A percentile compares a stretch with the other conserved stretches of the same genome.
Evolutionary conservation across 192 early-diverging fungal genomes (phyloP).

Genomic region (Coemansia sp.): DNA sequence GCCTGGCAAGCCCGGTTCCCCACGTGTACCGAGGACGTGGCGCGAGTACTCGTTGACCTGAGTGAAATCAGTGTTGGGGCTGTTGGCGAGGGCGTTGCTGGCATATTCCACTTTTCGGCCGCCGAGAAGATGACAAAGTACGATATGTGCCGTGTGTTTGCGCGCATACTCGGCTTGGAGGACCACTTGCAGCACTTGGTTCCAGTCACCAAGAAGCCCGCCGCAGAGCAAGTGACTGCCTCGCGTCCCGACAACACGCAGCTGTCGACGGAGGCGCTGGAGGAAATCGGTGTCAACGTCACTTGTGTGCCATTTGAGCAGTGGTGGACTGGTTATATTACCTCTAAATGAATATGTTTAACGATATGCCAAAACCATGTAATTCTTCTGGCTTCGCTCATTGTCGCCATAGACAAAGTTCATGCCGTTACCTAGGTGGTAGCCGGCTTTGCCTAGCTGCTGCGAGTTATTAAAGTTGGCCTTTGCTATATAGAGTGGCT

Average conservation of each 20-base stretch:
- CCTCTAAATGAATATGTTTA: not conserved
- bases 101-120: conserved; percentile 38
- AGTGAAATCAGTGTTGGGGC: conserved; percentile 33
- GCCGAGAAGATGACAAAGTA: conserved; percentile 48
- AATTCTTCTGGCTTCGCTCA: conserved; percentile 21
- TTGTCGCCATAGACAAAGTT: conserved; percentile 24
- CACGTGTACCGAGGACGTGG: conserved; percentile 78
- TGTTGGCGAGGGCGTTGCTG: conserved; percentile 9
- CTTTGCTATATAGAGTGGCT: conserved; percentile 40
- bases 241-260: conserved; percentile 36
- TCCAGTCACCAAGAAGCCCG: conserved; percentile 15
- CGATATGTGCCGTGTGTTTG: conserved; percentile 38
- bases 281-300: conserved; percentile 29
- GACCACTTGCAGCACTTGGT: conserved; percentile 2
- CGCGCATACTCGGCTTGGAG: conserved; percentile 18
- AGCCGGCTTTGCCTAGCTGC: conserved; percentile 46
- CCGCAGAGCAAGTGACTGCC: conserved; percentile 12
- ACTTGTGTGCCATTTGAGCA: conserved; percentile 25
- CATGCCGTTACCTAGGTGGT: conserved; percentile 33
- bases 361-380: not conserved
- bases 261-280: conserved; percentile 23
- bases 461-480: conserved; percentile 15
- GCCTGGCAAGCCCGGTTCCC: conserved; percentile 73
- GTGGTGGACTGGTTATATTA: conserved; percentile 37
- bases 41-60: conserved; percentile 66